Conservation (phyloP, 257 asterid genomes). For the Solanum piurae region DNA sequence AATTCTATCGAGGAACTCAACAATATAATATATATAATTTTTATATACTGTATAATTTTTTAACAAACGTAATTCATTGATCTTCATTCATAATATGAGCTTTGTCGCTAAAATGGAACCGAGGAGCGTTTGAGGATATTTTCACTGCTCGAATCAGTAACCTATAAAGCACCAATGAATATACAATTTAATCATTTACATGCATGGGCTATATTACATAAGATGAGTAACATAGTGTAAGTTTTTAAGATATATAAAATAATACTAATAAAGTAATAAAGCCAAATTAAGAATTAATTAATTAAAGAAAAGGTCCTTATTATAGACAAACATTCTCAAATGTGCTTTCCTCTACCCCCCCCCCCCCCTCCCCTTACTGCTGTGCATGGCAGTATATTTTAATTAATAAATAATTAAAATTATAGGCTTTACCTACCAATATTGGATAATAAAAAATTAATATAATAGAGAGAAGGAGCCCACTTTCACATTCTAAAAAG, state of each 20-base stretch:
- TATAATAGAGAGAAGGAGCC: not conserved
- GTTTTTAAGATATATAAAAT: not conserved
- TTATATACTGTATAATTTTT: not conserved
- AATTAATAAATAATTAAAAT: not conserved
- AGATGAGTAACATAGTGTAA: not conserved
- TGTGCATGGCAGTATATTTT: not conserved
- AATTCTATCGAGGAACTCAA: not conserved
- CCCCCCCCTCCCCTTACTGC: not conserved
- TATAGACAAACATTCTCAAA: constrained; percentile 17
- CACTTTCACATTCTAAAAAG: not conserved
- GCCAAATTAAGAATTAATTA: not conserved
- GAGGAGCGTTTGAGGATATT: no score
- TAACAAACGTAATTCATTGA: not conserved
- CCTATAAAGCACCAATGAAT: not conserved
- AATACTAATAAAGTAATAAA: not conserved
- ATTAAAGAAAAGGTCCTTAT: not conserved
- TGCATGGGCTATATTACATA: not conserved
- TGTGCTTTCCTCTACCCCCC: not conserved
- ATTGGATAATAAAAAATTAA: not conserved
- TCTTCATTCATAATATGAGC: not conserved
- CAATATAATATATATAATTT: not conserved
- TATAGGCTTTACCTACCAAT: not conserved
- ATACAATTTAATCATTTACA: not conserved
- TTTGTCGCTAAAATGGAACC: accelerated
- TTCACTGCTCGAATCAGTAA: accelerated